These are phyloP conservation scores for Capsicum rhomboideum DNA, from an alignment of 257 asterid genomes.

Conservation along the genomic window DNA sequence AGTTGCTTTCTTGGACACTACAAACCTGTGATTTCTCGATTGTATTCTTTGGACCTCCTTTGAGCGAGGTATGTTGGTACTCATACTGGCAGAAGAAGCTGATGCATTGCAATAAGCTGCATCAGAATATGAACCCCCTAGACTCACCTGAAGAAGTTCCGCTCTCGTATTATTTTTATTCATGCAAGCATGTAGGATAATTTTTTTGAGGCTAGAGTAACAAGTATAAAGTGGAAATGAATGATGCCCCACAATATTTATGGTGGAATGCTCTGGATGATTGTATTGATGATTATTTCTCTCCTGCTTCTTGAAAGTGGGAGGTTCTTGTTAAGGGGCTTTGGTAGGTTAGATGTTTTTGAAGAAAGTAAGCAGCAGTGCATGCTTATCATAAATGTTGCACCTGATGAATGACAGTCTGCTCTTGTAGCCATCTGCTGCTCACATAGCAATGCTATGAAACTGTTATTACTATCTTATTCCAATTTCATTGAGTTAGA, in stretches of 20 bases:
- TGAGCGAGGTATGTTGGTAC: not conserved
- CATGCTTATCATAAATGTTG: not conserved
- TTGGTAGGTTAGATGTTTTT: not conserved
- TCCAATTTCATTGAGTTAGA: not conserved
- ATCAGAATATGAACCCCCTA: not conserved
- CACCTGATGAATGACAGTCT: not conserved
- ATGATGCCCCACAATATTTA: not conserved
- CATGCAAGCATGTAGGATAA: not conserved
- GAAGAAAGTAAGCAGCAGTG: not conserved
- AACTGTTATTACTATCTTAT: not conserved
- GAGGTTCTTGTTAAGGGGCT: not conserved
- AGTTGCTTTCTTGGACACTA: not conserved
- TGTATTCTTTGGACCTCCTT: not conserved
- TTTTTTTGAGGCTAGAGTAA: not conserved
- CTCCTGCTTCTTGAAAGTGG: not conserved
- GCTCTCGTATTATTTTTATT: not conserved
- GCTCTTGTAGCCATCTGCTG: not conserved
- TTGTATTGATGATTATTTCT: not conserved
- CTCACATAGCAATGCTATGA: not conserved
- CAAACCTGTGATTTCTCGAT: not conserved
- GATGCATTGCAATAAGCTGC: not conserved
- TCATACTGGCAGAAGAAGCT: not conserved
- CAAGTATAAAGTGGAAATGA: not conserved
- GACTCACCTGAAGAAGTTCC: not conserved
- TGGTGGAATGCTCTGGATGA: not conserved